Percentiles rank a stretch among this genome's conserved stretches.
Conservation (phyloP, 2,329 filamentous ascomycete genomes). For the Proliferodiscus dingleyae region DNA sequence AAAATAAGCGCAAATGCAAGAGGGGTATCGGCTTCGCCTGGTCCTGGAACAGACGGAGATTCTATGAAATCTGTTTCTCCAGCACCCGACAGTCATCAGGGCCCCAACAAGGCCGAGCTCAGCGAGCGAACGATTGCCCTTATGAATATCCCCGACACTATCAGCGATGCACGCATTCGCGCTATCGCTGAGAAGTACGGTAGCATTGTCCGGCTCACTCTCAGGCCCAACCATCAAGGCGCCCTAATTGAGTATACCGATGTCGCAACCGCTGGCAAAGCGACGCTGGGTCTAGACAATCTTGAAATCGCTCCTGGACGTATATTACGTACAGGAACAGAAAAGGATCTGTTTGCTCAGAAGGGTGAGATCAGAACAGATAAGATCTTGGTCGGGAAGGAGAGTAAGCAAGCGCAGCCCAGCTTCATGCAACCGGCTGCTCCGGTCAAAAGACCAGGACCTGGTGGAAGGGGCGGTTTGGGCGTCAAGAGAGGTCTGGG, state of each 20-base stretch:
- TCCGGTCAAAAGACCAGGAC: slow-evolving; percentile 31
- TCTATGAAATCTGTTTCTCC: slow-evolving; percentile 30
- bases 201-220: slow-evolving; percentile 65
- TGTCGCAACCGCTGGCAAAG: slow-evolving; percentile 63
- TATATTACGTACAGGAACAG: slow-evolving; percentile 49
- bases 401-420: slow-evolving; percentile 33
- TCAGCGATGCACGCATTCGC: slow-evolving; percentile 80
- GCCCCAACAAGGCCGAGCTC: slow-evolving; percentile 45
- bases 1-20: slow-evolving; percentile 49
- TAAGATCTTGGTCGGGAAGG: slow-evolving; percentile 33
- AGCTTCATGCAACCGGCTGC: slow-evolving; percentile 27
- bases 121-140: slow-evolving; percentile 71
- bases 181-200: slow-evolving; percentile 68
- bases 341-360: slow-evolving; percentile 50
- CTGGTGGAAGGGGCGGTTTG: slow-evolving; percentile 33
- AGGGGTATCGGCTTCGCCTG: slow-evolving; percentile 31
- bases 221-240: slow-evolving; percentile 77
- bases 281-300: slow-evolving; percentile 55
- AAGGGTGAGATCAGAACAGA: slow-evolving; percentile 43
- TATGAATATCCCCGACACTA: slow-evolving; percentile 83
- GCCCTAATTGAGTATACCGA: slow-evolving; percentile 80
- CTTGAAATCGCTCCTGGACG: slow-evolving; percentile 47
- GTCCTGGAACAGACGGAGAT: slow-evolving; percentile 31
- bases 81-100: slow-evolving; percentile 20
- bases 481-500: slow-evolving; percentile 33